Conservation (phyloP, 2,329 filamentous ascomycete species). For the Scedosporium dehoogii region DNA sequence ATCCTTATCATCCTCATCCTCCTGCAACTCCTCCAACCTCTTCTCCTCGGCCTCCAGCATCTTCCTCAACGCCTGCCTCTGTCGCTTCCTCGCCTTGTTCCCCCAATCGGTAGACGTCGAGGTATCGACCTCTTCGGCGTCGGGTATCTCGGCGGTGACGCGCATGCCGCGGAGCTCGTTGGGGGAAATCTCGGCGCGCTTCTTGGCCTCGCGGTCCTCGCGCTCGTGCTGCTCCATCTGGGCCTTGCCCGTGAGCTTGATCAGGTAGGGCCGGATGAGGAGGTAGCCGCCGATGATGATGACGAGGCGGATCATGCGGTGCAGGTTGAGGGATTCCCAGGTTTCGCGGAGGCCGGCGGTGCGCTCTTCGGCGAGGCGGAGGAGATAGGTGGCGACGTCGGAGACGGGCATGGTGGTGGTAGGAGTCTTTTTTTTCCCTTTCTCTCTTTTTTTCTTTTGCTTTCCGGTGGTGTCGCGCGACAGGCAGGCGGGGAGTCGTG, state of each 20-base stretch:
- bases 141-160: slow-evolving; percentile 32
- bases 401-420: background rate
- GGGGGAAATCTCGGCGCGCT: slow-evolving; percentile 46
- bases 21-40: slow-evolving; percentile 40
- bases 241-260: slow-evolving; percentile 54
- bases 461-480: background rate
- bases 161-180: slow-evolving; percentile 54
- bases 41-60: slow-evolving; percentile 54
- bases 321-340: slow-evolving; percentile 38
- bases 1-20: slow-evolving; percentile 64
- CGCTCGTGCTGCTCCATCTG: slow-evolving; percentile 57
- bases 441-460: background rate
- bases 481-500: too few relatives aligned
- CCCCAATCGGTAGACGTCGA: slow-evolving; percentile 9
- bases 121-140: slow-evolving; percentile 35
- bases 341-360: slow-evolving; percentile 34
- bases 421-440: background rate
- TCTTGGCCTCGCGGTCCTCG: slow-evolving; percentile 38
- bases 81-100: slow-evolving; percentile 12
- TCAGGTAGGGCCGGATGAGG: slow-evolving; percentile 63
- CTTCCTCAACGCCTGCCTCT: slow-evolving; percentile 46
- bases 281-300: slow-evolving; percentile 64
- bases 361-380: background rate
- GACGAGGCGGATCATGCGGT: slow-evolving; percentile 58
- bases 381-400: background rate